Evolutionary conservation across 2,329 filamentous ascomycete species (phyloP), one percentile per base, ranked within the genome.

Genomic region (Stenocarpella maydis): DNA sequence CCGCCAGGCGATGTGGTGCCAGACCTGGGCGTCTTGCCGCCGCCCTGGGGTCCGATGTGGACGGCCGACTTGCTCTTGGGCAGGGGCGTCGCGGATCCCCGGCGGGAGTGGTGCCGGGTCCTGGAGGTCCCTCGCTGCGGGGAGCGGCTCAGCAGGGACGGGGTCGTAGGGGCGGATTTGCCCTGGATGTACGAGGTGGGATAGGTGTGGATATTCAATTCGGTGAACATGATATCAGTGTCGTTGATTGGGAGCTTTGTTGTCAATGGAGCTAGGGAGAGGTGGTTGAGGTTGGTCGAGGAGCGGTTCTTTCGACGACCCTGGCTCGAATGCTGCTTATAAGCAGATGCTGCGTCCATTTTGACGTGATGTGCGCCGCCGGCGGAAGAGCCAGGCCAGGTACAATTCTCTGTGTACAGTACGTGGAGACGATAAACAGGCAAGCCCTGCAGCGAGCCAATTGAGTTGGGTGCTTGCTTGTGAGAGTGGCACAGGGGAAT

Each of bases 31-130:
- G 65, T 65, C 37, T 45, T 65, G 45, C 74, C 34, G 34, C 34
- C 34, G 9, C 34, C 74, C 37, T 75, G 73, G 10, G 70, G 69
- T 26, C 77, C 73, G 37, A 91, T 82, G 58, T 91, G 85, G 1
- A 85, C 86, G 52, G 88, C 85, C 0, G 89, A 91, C 78, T 89
- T 90, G 79, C 88, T 90, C 80, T 90, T 91, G 37, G 83, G 77
- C 8, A 90, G 77, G 14, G 49, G 74, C 68, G 50, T 70, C 69
- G 52, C 76, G 81, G 78, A 43, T 78, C 77, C 19, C 81, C 82
- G 65, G 80, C 75, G 19, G 77, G 79, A 72, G 82, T 81, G 69
- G 81, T 81, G 50, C 83, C 80, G 82, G 49, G 47, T 54, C 43
- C 41, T 60, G 31, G 84, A 85, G 55, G 82, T 81, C 28, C 84